Evolutionary conservation across 768 basidiomycete genomes (phyloP).

Genomic region (Porphyrellus cyaneotinctus): DNA sequence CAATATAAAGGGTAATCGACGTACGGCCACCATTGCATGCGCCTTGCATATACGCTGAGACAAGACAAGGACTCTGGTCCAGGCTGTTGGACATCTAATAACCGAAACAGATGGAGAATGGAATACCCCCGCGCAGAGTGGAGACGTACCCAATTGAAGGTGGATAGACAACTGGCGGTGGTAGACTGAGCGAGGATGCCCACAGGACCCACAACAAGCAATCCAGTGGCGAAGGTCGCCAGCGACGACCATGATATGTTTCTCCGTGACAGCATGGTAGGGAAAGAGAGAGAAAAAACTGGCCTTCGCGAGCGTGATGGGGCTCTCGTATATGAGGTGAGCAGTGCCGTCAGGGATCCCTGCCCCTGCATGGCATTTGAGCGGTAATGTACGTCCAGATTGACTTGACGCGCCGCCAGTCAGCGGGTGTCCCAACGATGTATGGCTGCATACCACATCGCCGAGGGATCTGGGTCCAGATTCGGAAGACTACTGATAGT

Average conservation of each 20-base stretch:
- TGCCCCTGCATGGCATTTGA: not conserved
- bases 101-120: not conserved
- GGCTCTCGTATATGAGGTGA: not conserved
- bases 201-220: constrained; percentile 17
- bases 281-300: not conserved
- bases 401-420: not conserved
- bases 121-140: not conserved
- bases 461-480: no score
- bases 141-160: constrained; percentile 28
- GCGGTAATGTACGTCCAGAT: not conserved
- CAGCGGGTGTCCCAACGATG: not conserved
- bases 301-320: not conserved
- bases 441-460: not conserved
- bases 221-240: constrained; percentile 13
- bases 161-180: constrained; percentile 16
- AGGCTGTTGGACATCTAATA: constrained; percentile 39
- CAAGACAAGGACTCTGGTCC: constrained; percentile 43
- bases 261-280: constrained; percentile 8
- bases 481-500: no score
- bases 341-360: not conserved
- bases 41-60: constrained; percentile 42
- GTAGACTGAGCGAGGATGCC: constrained; percentile 23
- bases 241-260: constrained; percentile 12
- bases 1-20: constrained; percentile 16
- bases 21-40: constrained; percentile 41